Percentiles rank a stretch among this genome's conserved stretches.
Evolutionary conservation across 176 grass and related monocot genomes (phyloP).

Genomic region (Aegilops bicornis): DNA sequence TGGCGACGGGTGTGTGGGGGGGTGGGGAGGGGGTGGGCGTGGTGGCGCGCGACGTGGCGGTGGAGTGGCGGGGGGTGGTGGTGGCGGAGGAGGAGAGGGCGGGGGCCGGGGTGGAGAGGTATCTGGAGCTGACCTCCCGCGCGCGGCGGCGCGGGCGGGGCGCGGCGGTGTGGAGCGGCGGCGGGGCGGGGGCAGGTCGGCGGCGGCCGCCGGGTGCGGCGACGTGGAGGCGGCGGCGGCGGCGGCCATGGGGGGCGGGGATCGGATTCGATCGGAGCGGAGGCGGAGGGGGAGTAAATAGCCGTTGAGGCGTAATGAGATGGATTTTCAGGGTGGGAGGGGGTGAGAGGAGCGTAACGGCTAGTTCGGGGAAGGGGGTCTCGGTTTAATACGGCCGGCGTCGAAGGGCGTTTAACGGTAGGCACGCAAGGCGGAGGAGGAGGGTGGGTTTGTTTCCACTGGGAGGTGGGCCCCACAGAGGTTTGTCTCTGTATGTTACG

Average conservation of each 20-base stretch:
- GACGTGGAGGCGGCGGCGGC: background rate
- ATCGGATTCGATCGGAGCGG: slow-evolving; percentile 11
- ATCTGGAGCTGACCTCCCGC: slow-evolving; percentile 77
- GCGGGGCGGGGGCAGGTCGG: slow-evolving; percentile 33
- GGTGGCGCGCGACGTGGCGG: slow-evolving; percentile 41
- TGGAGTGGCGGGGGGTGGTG: slow-evolving; percentile 40
- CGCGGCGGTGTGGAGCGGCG: slow-evolving; percentile 20
- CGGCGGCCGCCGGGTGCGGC: background rate
- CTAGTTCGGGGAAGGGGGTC: slow-evolving; percentile 22
- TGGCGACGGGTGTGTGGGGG: slow-evolving; percentile 19
- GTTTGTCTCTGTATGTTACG: background rate
- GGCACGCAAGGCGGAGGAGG: background rate
- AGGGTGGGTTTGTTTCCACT: slow-evolving; percentile 1
- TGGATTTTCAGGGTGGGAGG: slow-evolving; percentile 13
- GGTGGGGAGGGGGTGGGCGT: slow-evolving; percentile 37
- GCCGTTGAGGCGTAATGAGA: slow-evolving; percentile 21
- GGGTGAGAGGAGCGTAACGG: background rate
- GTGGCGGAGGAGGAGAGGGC: slow-evolving; percentile 17
- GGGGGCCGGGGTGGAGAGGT: slow-evolving; percentile 59
- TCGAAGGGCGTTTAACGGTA: slow-evolving; percentile 7
- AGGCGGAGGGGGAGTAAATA: background rate
- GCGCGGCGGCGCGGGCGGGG: slow-evolving; percentile 53
- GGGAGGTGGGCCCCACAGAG: background rate
- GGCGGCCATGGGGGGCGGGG: slow-evolving; percentile 30
- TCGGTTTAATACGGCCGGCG: slow-evolving; percentile 24